Conservation (phyloP, 345 rosid genomes). For the Nasturtium officinale region DNA sequence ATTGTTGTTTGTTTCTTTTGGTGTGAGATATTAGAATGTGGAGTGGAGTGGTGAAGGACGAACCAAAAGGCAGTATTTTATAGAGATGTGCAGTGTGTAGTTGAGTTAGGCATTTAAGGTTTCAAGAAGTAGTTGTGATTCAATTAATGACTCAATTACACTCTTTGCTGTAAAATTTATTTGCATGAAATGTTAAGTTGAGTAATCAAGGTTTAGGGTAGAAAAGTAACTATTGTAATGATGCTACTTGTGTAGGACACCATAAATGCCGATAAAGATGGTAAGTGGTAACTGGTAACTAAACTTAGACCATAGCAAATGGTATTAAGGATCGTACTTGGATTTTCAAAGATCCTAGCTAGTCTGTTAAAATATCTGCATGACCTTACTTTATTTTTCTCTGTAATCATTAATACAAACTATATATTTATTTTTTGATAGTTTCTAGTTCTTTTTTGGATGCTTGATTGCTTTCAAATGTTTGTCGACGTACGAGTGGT, state of each 20-base stretch:
- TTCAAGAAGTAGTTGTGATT: conserved; percentile 55
- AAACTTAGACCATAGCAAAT: conserved; percentile 5
- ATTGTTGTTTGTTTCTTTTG: not conserved
- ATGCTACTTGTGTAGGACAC: conserved; percentile 18
- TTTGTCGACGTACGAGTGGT: not conserved
- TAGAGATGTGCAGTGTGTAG: conserved; percentile 34
- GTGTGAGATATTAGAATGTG: not conserved
- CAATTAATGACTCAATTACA: conserved; percentile 33
- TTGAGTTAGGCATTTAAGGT: conserved; percentile 61
- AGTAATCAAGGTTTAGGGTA: conserved; percentile 2
- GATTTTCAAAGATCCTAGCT: not conserved
- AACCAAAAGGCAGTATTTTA: conserved; percentile 28
- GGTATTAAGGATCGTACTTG: conserved; percentile 1
- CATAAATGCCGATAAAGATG: conserved; percentile 36
- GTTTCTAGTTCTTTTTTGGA: not conserved
- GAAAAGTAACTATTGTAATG: not conserved
- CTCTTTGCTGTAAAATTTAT: not conserved
- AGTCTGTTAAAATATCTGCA: not conserved
- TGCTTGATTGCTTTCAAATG: not conserved
- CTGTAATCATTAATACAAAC: too few species aligned
- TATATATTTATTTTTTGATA: not conserved
- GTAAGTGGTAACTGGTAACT: conserved; percentile 34
- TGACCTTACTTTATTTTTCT: too few species aligned
- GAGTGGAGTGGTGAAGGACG: conserved; percentile 18
- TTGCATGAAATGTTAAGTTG: conserved; percentile 36